Conservation (phyloP, 2,329 filamentous ascomycete genomes). For the Sporothrix brunneoviolacea region DNA sequence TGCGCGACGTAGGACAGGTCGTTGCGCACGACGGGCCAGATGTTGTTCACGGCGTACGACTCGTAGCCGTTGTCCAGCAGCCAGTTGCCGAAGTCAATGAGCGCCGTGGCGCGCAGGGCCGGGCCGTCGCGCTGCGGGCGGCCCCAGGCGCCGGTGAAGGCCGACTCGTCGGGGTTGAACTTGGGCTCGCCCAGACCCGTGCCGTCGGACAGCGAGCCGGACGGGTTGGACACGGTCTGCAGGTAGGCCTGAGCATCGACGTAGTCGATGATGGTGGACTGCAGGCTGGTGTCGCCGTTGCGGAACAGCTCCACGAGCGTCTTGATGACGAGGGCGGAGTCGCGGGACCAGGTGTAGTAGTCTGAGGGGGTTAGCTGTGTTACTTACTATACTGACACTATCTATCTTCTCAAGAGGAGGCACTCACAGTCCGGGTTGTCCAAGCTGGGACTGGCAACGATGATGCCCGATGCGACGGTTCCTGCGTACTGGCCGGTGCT, state of each 20-base stretch:
- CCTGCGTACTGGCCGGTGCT: conserved; percentile 42
- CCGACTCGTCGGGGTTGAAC: conserved; percentile 56
- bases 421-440: conserved; percentile 48
- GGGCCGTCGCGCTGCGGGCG: conserved; percentile 76
- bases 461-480: conserved; percentile 43
- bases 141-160: conserved; percentile 64
- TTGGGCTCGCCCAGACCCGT: conserved; percentile 64
- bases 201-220: conserved; percentile 49
- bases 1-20: conserved; percentile 69
- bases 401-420: background rate
- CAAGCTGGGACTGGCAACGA: conserved; percentile 52
- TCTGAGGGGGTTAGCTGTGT: conserved; percentile 26
- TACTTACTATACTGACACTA: too few species aligned
- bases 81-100: conserved; percentile 68
- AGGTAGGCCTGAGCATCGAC: conserved; percentile 60
- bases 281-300: conserved; percentile 37
- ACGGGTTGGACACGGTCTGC: conserved; percentile 63
- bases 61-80: conserved; percentile 56
- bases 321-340: conserved; percentile 66
- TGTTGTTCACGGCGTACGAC: conserved; percentile 44
- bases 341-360: conserved; percentile 73
- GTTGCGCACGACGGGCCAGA: conserved; percentile 71
- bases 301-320: conserved; percentile 59
- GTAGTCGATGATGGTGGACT: conserved; percentile 59
- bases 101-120: conserved; percentile 64